Conservation (phyloP, 2,329 filamentous ascomycete species). For the Neonectria magnoliae region DNA sequence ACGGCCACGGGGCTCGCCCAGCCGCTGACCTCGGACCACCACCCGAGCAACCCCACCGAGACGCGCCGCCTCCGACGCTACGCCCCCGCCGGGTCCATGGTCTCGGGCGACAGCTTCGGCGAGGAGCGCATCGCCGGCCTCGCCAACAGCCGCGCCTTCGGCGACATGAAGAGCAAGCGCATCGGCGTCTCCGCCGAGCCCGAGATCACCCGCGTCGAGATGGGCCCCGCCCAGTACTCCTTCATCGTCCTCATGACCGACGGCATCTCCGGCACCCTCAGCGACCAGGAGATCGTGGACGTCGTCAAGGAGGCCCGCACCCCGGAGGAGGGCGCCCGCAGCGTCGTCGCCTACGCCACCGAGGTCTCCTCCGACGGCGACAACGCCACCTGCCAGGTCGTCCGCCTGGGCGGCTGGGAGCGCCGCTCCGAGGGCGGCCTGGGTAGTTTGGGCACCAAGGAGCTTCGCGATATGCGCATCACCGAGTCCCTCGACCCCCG, state of each 20-base stretch:
- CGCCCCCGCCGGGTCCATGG: slow-evolving; percentile 77
- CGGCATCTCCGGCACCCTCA: slow-evolving; percentile 85
- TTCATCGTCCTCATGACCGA: slow-evolving; percentile 92
- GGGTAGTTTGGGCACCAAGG: slow-evolving; percentile 90
- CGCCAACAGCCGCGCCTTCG: slow-evolving; percentile 93
- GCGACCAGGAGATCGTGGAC: slow-evolving; percentile 96
- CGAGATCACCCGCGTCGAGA: slow-evolving; percentile 81
- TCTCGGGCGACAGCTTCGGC: slow-evolving; percentile 91
- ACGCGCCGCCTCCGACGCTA: slow-evolving; percentile 85
- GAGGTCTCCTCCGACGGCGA: slow-evolving; percentile 78
- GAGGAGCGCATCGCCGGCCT: slow-evolving; percentile 95
- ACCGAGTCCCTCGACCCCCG: slow-evolving; percentile 85
- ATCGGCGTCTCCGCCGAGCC: slow-evolving; percentile 95
- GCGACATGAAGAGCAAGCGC: slow-evolving; percentile 90
- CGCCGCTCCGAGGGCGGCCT: slow-evolving; percentile 83
- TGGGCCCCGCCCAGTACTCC: slow-evolving; percentile 84
- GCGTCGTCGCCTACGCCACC: slow-evolving; percentile 86
- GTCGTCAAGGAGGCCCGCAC: slow-evolving; percentile 93
- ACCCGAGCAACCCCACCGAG: slow-evolving; percentile 88
- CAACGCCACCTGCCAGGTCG: slow-evolving; percentile 75
- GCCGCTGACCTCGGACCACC: slow-evolving; percentile 89
- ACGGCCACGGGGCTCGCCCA: slow-evolving; percentile 83
- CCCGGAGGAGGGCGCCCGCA: slow-evolving; percentile 82
- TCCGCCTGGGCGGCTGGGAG: slow-evolving; percentile 76
- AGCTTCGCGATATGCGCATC: slow-evolving; percentile 85